phyloP scores from a whole-genome alignment of 2,329 filamentous ascomycete genomes.

The Trichoderma sp. region DNA sequence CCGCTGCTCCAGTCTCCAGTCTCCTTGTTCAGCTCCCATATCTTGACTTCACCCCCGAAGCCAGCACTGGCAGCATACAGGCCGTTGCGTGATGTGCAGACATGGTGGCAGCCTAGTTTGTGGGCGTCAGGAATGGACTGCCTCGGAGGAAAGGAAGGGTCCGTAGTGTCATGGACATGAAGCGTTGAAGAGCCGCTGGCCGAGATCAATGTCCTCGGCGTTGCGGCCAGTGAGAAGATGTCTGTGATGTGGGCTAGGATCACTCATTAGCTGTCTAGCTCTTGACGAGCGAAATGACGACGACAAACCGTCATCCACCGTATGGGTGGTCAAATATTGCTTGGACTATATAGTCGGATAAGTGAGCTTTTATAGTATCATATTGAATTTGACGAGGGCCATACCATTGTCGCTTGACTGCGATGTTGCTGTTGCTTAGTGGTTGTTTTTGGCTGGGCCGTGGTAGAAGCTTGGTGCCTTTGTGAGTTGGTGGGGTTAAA shows the following conservation, averaged over 20 bases:
- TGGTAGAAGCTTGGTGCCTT: conserved; percentile 22
- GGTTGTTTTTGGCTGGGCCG: conserved; percentile 27
- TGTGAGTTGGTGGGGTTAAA: conserved; percentile 19
- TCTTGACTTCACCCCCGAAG: conserved; percentile 82
- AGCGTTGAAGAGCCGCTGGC: conserved; percentile 81
- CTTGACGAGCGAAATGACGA: conserved; percentile 26
- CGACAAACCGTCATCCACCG: conserved; percentile 74
- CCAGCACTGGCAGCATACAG: conserved; percentile 76
- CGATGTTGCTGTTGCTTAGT: conserved; percentile 4
- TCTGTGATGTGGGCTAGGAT: conserved; percentile 73
- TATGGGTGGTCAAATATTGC: conserved; percentile 93
- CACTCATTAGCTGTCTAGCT: conserved; percentile 19
- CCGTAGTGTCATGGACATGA: conserved; percentile 72
- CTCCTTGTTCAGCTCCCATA: conserved; percentile 67
- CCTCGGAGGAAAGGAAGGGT: conserved; percentile 68
- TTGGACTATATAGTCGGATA: conserved; percentile 66
- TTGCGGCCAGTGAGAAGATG: conserved; percentile 80
- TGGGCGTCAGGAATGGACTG: conserved; percentile 81
- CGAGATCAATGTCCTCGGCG: conserved; percentile 70
- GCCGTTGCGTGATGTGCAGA: conserved; percentile 68
- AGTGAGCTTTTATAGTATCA: background rate
- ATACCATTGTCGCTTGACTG: conserved; percentile 28
- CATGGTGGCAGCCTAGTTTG: conserved; percentile 86
- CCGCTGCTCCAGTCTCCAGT: conserved; percentile 49
- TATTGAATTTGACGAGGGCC: background rate